phyloP scores from a whole-genome alignment of 192 early-diverging fungal genomes.

The Entomortierella parvispora region DNA sequence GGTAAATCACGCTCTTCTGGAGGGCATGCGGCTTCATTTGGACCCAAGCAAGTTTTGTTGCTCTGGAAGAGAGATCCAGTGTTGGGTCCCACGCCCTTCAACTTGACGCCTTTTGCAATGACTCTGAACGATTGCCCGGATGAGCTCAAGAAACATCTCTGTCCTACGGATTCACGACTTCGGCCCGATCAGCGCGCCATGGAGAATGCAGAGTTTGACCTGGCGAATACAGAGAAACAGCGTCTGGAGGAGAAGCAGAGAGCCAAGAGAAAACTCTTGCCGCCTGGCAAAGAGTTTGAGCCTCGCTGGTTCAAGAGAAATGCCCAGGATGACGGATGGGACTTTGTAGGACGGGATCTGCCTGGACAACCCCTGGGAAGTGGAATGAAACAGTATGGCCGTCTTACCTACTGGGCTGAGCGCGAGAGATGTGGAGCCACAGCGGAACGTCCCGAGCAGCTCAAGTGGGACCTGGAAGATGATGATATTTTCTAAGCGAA shows the following conservation, averaged over 20 bases:
- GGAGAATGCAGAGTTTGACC: conserved; percentile 85
- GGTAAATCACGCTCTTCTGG: conserved; percentile 10
- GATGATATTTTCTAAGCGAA: conserved; percentile 58
- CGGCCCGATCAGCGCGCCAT: conserved; percentile 88
- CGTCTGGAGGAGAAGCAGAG: conserved; percentile 82
- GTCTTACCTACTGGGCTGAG: conserved; percentile 77
- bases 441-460: conserved; percentile 23
- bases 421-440: conserved; percentile 59
- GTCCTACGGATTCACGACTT: conserved; percentile 85
- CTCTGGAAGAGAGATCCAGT: conserved; percentile 72
- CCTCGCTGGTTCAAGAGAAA: conserved; percentile 86
- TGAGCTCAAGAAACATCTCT: conserved; percentile 66
- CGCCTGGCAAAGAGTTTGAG: conserved; percentile 60
- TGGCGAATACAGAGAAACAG: conserved; percentile 77
- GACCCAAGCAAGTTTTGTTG: conserved; percentile 58
- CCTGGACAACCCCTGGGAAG: conserved; percentile 71
- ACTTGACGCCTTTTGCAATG: conserved; percentile 81
- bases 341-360: conserved; percentile 44
- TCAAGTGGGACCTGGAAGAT: conserved; percentile 58
- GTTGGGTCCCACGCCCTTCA: conserved; percentile 68
- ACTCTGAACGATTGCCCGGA: conserved; percentile 78
- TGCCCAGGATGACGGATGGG: conserved; percentile 50
- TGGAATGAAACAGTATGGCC: conserved; percentile 75
- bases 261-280: conserved; percentile 63
- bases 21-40: conserved; percentile 43